Base-by-base conservation (phyloP, 2,329 filamentous ascomycete genomes). In the Xylariaceae sp. region DNA sequence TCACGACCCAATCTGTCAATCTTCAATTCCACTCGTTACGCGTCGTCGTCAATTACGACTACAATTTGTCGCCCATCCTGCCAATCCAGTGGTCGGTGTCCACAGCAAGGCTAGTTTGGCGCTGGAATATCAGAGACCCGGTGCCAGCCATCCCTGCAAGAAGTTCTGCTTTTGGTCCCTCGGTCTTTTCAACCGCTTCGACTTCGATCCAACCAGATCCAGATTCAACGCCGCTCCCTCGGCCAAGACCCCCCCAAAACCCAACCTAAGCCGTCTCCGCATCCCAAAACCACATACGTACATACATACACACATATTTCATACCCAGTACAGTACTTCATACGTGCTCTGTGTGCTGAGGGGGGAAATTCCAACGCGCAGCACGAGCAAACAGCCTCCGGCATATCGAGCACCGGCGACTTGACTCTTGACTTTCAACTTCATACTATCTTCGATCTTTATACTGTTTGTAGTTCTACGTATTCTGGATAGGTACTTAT, bases 111-210 rank as follows among this genome's bases (percentile, higher is more conserved):
- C 48, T n/a, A n/a, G n/a, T 58, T 58, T 59, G 56, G 52, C 56
- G 48, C 52, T 55, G 48, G 32, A 37, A 37, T 37, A 37, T 37
- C 32, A 37, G 32, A 54, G 48, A 50, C n/a, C 45, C 50, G 48
- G 59, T 51, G 59, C 59, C 50, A 58, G 48, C 9, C 26, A 61
- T 59, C 59, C 59, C 50, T 61, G 59, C 47, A 54, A 52, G 23
- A 45, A 37, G 56, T 29, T 29, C 42, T 40, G 48, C 52, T 50
- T 56, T 52, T 59, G 43, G 43, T 52, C 44, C 45, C 44, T 26
- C 47, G 21, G 42, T 40, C 40, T 37, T 45, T 58, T 48, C 40
- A 21, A 54, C 49, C 51, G 51, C 47, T 45, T 45, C 49, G 40
- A 52, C 41, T 45, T 56, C 50, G 48, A 42, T 40, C 51, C 29